These are phyloP conservation scores for Copromyces sp. DNA, from an alignment of 495 filamentous ascomycete species.

Conservation along the genomic window DNA sequence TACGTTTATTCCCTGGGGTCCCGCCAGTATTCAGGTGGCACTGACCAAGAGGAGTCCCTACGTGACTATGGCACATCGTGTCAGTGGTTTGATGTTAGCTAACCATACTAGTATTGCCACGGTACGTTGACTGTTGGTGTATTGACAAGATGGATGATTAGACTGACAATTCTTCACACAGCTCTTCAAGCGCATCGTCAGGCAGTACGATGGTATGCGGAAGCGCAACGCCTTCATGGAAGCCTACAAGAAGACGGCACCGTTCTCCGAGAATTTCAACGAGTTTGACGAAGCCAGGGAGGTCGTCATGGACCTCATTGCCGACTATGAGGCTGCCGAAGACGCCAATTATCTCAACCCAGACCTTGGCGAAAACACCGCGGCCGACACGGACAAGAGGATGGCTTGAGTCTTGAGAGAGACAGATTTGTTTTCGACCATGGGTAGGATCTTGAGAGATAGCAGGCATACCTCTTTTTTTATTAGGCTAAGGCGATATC, in stretches of 20 bases:
- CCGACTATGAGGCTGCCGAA: constrained; percentile 94
- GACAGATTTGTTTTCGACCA: background rate
- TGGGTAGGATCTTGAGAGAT: background rate
- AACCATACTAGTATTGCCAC: constrained; percentile 98
- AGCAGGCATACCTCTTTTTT: background rate
- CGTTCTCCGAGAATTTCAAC: constrained; percentile 79
- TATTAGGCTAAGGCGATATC: background rate
- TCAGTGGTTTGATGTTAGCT: constrained; percentile 93
- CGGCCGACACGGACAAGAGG: constrained; percentile 37
- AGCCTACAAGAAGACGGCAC: constrained; percentile 85
- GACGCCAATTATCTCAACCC: constrained; percentile 74
- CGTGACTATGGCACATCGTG: constrained; percentile 79
- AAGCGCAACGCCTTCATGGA: constrained; percentile 97
- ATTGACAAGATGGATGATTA: background rate
- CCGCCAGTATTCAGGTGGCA: constrained; percentile 93
- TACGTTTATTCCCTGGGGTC: constrained; percentile 98
- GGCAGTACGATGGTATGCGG: constrained; percentile 81
- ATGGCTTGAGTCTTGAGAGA: constrained; percentile 13
- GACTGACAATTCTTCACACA: constrained; percentile 14
- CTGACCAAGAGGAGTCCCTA: constrained; percentile 95
- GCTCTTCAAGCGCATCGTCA: constrained; percentile 85
- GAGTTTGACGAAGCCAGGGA: constrained; percentile 92
- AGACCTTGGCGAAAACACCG: constrained; percentile 40
- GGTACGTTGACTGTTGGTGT: constrained; percentile 27
- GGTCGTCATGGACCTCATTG: constrained; percentile 78